These are phyloP conservation scores for Eucalyptus pauciflora DNA, from an alignment of 345 rosid species.

Conservation along the genomic window DNA sequence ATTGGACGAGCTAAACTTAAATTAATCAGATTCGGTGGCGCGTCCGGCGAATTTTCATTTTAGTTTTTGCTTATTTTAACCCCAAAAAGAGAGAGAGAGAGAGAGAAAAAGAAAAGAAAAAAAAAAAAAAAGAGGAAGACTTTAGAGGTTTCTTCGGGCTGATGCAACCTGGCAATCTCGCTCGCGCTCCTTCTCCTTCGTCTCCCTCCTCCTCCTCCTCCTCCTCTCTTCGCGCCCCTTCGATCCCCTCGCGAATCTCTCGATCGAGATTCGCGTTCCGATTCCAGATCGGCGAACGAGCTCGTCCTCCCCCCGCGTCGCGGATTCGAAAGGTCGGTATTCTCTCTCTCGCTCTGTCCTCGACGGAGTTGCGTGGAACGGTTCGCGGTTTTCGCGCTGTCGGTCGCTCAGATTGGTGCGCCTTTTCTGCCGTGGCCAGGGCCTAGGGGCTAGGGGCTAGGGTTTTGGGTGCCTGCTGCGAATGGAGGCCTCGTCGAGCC, in stretches of 20 bases:
- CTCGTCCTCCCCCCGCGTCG: neutral
- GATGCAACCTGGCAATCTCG: neutral
- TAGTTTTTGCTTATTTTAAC: neutral
- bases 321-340: neutral
- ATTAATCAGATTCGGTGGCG: neutral
- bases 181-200: neutral
- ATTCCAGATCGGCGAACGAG: neutral
- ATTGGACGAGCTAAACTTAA: neutral
- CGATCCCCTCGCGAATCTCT: neutral
- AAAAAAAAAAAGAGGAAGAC: neutral
- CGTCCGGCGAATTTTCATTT: neutral
- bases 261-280: neutral
- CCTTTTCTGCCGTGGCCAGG: neutral
- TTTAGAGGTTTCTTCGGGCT: constrained; percentile 7
- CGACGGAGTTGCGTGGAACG: neutral
- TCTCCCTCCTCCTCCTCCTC: neutral
- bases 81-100: neutral
- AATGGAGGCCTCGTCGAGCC: constrained; percentile 56
- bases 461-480: neutral
- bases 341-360: neutral
- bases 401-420: neutral
- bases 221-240: neutral
- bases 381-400: neutral
- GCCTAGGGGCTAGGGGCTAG: neutral
- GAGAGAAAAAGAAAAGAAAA: rapidly evolving